Evolutionary conservation across 2,329 filamentous ascomycete genomes (phyloP), one percentile per base, ranked within the genome.

Genomic region (Colletotrichum lindemuthianum): DNA sequence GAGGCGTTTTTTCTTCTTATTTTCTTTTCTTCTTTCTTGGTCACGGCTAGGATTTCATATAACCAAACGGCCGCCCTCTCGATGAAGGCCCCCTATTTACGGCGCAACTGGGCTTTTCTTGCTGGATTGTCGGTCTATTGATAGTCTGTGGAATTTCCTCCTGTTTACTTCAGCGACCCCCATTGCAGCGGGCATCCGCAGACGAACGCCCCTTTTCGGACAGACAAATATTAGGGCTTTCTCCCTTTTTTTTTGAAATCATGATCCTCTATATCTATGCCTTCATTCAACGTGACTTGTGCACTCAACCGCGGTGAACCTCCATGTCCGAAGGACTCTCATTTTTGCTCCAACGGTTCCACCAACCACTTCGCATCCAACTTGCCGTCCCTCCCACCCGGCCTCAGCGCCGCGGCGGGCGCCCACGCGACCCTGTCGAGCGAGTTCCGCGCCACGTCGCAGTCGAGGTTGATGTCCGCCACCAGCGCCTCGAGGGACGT

Each of bases 381-480:
- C 49, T 64, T 61, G 5, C 76, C 76, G 52, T 73, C 70, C 32
- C 70, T 71, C 15, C 67, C 69, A 3, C 68, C 69, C 6, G 59
- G 64, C 24, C 60, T 43, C 41, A 64, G 37, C 15, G 60, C 76
- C 74, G 77, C 74, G 52, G 72, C 70, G 11, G 83, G 81, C 53
- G 75, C 78, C 86, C 84, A 99, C 32, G 77, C 83, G 37, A 84
- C 78, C 68, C 96, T 82, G 56, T 79, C 84, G 72, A 99, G 79
- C 79, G 92, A 96, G 71, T 83, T 80, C 70, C 84, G 83, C 47
- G 93, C 91, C 59, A 98, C 94, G 71, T 92, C 87, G 72, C 96
- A 97, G 81, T 98, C 96, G 70, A 90, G 86, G 73, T 87, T 86
- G 74, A 99, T 99, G 79, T 99, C 96, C 71, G 90, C 87, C 48